Base-by-base conservation (phyloP, 129 eudicot species). In the Apium graveolens region DNA sequence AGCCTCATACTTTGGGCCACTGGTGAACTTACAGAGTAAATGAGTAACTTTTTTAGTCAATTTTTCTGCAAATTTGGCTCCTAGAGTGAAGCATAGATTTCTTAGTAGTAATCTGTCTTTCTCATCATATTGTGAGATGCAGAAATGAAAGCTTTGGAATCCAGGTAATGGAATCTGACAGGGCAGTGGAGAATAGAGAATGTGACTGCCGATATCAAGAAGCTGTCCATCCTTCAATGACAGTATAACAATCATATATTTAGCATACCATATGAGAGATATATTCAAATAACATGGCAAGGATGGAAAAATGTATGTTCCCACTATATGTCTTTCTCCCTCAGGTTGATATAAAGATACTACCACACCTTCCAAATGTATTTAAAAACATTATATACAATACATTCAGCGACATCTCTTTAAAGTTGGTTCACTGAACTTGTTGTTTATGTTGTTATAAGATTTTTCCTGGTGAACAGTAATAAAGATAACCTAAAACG, bases 141-240 rank as follows among this genome's bases (percentile, higher is more conserved):
- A 91, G 42, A 94, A 81, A 24, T 80, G 79, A 78, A 86, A 86
- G 24, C 84, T 81, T 76, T 75, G 73, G 72, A 91, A 90, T 76
- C 96, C 97, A 72, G 91, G 92, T 74, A 94, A 87, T 60, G 97
- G 98, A 79, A 90, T 80, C 68, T 76, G 83, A 91, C 98, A 94
- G 71, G 91, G 90, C 78, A 94, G 97, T 81, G 98, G 98, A 79
- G 97, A 90, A 86, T 89, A 94, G 69, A 94, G 88, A 39, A 94
- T 83, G 88, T 94, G 97, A 78, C 93, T 85, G 83, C 80, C 81
- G 78, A 91, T 88, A 79, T 94, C 97, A 80, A 94, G 92, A 82
- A 94, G 87, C 74, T 78, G 75, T 20, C 92, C 98, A 60, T 81
- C 97, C 98, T 94, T 60, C 87, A 89, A 65, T 42, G 77, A 34